Percentiles rank a stretch among this genome's conserved stretches.
Conservation (phyloP, 2,329 filamentous ascomycete genomes). For the Orbilia brochopaga region DNA sequence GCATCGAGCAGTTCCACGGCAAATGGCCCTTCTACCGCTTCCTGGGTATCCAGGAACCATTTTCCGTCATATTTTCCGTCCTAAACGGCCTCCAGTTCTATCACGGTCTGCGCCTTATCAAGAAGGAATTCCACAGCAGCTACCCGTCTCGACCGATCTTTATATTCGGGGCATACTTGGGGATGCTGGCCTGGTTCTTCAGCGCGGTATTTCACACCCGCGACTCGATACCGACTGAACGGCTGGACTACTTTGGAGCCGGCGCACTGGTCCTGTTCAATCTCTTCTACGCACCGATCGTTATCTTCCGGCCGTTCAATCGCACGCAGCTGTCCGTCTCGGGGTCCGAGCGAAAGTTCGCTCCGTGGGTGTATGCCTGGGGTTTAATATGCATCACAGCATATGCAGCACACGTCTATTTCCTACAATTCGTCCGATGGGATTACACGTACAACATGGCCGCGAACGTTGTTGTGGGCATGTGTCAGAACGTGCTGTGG, state of each 20-base stretch:
- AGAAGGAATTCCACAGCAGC: slow-evolving; percentile 70
- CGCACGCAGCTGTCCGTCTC: slow-evolving; percentile 57
- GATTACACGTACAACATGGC: slow-evolving; percentile 99
- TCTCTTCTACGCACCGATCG: slow-evolving; percentile 80
- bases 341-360: slow-evolving; percentile 18
- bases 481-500: slow-evolving; percentile 84
- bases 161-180: slow-evolving; percentile 80
- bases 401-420: slow-evolving; percentile 78
- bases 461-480: slow-evolving; percentile 82
- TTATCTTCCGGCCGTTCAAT: slow-evolving; percentile 80
- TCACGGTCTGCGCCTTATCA: slow-evolving; percentile 74
- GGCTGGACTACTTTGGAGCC: slow-evolving; percentile 94
- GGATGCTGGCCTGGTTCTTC: slow-evolving; percentile 82
- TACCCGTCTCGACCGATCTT: slow-evolving; percentile 76
- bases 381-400: slow-evolving; percentile 72
- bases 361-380: slow-evolving; percentile 72
- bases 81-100: slow-evolving; percentile 89
- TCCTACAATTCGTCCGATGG: slow-evolving; percentile 84
- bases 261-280: slow-evolving; percentile 90
- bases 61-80: slow-evolving; percentile 89
- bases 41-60: slow-evolving; percentile 91
- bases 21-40: slow-evolving; percentile 97
- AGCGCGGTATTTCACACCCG: slow-evolving; percentile 91
- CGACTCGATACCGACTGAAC: slow-evolving; percentile 84
- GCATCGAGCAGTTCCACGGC: slow-evolving; percentile 90